Evolutionary conservation across 106 monocot species (phyloP), one percentile per base, ranked within the genome.

Genomic region (Dendrobium chrysotoxum): DNA sequence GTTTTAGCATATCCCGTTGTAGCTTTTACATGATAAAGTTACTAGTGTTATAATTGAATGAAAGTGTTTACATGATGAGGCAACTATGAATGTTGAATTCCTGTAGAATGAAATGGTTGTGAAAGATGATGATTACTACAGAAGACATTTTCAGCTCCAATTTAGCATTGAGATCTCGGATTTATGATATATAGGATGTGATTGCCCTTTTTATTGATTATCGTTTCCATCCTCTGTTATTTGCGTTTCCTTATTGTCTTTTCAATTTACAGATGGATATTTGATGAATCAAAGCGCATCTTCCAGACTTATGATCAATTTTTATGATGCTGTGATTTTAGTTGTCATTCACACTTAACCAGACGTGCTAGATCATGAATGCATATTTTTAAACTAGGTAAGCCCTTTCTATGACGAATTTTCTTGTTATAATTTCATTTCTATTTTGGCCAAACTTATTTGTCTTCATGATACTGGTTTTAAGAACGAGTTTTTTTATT

Each of bases 201-300:
- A 50, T 50, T 50, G 11, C 3, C 15, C 50, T 50, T 50, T 50
- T 13, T 50, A 50, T 13, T 50, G 50, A 74, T 74, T 3, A 21
- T 18, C 7, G 28, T 21, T 74, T 40, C 41, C 74, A 7, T n/a
- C 42, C n/a, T 21, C 42, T 42, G 20, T 74, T 74, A n/a, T 74
- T 74, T 18, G 1, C 15, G 4, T 74, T 74, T 40, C 13, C 15
- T 40, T 6, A 42, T 74, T 20, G 0, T 71, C 7, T 74, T 42
- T 74, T 74, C 74, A 74, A 74, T 78, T 40, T 82, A 75, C 82
- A 82, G 82, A 82, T 82, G 82, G 82, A 68, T 53, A 41, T 67
- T 77, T 82, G 77, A 77, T 44, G 77, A 68, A 68, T 47, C 66
- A 38, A 67, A 65, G 11, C 68, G 82, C 16, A 70, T 31, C 82